A percentile compares a stretch with the other conserved stretches of the same genome.
These are phyloP conservation scores for Gonium pectorale DNA, from an alignment of 139 green algal genomes.

Conservation along the genomic window DNA sequence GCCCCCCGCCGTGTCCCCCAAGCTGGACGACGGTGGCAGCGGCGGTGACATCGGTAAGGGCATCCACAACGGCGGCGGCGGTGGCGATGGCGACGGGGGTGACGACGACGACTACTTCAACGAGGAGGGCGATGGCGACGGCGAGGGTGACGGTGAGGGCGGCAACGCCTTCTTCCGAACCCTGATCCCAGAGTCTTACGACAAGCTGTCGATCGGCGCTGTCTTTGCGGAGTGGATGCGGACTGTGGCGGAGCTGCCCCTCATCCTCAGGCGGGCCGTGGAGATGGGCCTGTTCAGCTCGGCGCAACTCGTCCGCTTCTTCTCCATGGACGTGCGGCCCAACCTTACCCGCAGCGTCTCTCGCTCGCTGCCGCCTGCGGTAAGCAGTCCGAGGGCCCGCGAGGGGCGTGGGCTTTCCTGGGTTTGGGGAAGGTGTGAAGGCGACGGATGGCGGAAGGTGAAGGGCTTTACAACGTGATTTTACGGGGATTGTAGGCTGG, in stretches of 20 bases:
- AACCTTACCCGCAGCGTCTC: constrained; percentile 87
- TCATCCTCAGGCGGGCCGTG: constrained; percentile 89
- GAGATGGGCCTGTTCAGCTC: constrained; percentile 95
- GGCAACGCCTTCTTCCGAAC: constrained; percentile 80
- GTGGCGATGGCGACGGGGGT: constrained; percentile 79
- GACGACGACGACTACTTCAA: constrained; percentile 96
- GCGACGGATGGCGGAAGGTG: no score
- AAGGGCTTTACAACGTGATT: no score
- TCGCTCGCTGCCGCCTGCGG: constrained; percentile 78
- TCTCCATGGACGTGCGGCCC: constrained; percentile 92
- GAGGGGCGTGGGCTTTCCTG: no score
- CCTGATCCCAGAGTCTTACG: constrained; percentile 90
- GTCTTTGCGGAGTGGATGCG: constrained; percentile 90
- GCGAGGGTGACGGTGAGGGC: constrained; percentile 64
- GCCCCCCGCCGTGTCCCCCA: constrained; percentile 52
- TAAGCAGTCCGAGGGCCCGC: no score
- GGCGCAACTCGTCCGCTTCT: constrained; percentile 93
- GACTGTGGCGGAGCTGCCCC: constrained; percentile 88
- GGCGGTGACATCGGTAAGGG: constrained; percentile 89
- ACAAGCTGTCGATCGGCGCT: constrained; percentile 86
- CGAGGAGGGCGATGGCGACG: constrained; percentile 76
- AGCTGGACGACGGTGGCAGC: constrained; percentile 85
- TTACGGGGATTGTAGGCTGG: no score
- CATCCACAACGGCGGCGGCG: constrained; percentile 89
- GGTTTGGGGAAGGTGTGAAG: no score